A percentile compares a stretch with the other conserved stretches of the same genome.
phyloP scores from a whole-genome alignment of 2,329 filamentous ascomycete genomes.

The Diplodia seriata region DNA sequence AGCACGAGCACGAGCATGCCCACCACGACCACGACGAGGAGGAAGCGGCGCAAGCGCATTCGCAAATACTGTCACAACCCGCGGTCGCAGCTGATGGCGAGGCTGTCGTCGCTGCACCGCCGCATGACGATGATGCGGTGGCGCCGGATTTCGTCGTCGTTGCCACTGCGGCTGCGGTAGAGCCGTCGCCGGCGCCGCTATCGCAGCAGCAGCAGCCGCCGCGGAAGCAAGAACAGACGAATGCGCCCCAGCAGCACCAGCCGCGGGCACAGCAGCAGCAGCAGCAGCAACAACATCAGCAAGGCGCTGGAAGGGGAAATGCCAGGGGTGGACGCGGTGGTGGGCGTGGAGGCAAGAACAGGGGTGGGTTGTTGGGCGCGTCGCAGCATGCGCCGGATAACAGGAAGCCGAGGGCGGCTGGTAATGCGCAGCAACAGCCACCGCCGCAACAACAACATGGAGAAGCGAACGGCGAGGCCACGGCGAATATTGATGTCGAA shows the following conservation, averaged over 20 bases:
- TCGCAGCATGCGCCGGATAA: constrained; percentile 21
- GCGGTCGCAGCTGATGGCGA: neutral
- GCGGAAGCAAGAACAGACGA: neutral
- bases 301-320: constrained; percentile 34
- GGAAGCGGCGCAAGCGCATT: neutral
- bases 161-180: neutral
- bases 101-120: neutral
- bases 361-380: constrained; percentile 30
- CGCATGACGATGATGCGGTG: neutral
- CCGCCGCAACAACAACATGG: constrained; percentile 33
- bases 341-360: constrained; percentile 34
- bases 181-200: neutral
- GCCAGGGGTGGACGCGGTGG: constrained; percentile 37
- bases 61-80: neutral
- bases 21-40: neutral
- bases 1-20: neutral
- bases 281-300: constrained; percentile 1
- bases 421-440: neutral
- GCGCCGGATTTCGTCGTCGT: neutral
- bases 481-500: constrained; percentile 34
- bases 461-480: constrained; percentile 34
- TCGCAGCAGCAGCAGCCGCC: neutral
- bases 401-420: neutral
- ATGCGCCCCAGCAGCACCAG: neutral
- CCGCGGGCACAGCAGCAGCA: constrained; percentile 34